A percentile compares a stretch with the other conserved stretches of the same genome.
Evolutionary conservation across 2,329 filamentous ascomycete genomes (phyloP).

Genomic region (Apiospora rasikravindrae): DNA sequence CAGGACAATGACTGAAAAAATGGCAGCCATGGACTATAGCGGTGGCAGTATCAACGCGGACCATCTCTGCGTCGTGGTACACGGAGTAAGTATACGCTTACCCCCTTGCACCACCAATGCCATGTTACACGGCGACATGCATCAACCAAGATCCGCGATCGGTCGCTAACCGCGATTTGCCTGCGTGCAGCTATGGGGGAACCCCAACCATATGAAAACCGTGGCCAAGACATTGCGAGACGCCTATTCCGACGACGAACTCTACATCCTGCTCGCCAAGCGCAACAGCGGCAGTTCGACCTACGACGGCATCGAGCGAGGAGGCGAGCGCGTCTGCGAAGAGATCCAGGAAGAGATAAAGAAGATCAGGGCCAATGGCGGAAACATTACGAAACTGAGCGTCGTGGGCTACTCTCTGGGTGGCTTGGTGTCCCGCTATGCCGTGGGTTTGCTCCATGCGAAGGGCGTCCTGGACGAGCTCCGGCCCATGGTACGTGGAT

Average conservation of each 20-base stretch:
- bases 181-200: slow-evolving; percentile 71
- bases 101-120: slow-evolving; percentile 18
- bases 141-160: slow-evolving; percentile 27
- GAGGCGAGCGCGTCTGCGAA: slow-evolving; percentile 69
- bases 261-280: slow-evolving; percentile 75
- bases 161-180: slow-evolving; percentile 27
- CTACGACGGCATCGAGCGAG: slow-evolving; percentile 72
- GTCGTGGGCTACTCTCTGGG: slow-evolving; percentile 90
- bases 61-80: slow-evolving; percentile 79
- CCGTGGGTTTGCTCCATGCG: slow-evolving; percentile 80
- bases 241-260: slow-evolving; percentile 62
- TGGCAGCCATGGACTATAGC: slow-evolving; percentile 50
- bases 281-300: slow-evolving; percentile 76
- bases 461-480: slow-evolving; percentile 81
- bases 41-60: slow-evolving; percentile 62
- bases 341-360: slow-evolving; percentile 71
- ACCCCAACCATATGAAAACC: slow-evolving; percentile 73
- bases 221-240: slow-evolving; percentile 70
- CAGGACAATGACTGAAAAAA: background rate
- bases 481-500: slow-evolving; percentile 69
- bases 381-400: slow-evolving; percentile 80
- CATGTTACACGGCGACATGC: background rate
- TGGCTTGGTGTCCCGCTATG: slow-evolving; percentile 85
- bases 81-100: slow-evolving; percentile 63
- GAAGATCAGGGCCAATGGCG: slow-evolving; percentile 63